Evolutionary conservation across 1,284 basidiomycete genomes (phyloP), one percentile per base, ranked within the genome.

Genomic region (Cutaneotrichosporon sp.): DNA sequence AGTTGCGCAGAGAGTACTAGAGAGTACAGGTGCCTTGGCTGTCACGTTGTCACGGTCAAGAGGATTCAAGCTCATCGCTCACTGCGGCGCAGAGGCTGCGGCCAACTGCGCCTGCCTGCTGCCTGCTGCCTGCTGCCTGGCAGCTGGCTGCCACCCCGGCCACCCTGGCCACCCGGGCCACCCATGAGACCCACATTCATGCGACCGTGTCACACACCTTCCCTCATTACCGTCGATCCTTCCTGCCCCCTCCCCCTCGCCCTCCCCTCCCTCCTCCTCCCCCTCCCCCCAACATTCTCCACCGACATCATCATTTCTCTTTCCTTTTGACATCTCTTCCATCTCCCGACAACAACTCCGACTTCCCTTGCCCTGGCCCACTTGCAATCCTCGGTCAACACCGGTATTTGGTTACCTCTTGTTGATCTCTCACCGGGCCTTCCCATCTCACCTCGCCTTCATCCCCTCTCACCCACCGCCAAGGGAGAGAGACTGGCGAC

Each of bases 221-320:
- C 47, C 31, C 47, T 50, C 47, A 50, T 31, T 50, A 29, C 47
- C 27, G 47, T 50, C 25, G 47, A 50, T 50, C 25, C 47, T 16
- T 38, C 47, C 25, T 31, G 10, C 16, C 47, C 16, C 24, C 25
- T 24, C 27, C 25, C 7, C 18, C 46, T 4, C 9, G 9, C 24
- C 20, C 22, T 16, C 11, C 46, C 22, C 46, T 16, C 10, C 14
- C 46, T 14, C 8, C 20, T 9, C 25, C 25, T 25, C 22, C 43
- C 9, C 20, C 22, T 9, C 10, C 45, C 20, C 13, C 45, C 45
- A 47, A 27, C 45, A 47, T 42, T 46, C 20, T 20, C 25, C 46
- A 27, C 25, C 46, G 45, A 10, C 25, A 18, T 29, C 25, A n/a
- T 50, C 49, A 11, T 51, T 11, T 46, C 24, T 46, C 22, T 46